phyloP scores from a whole-genome alignment of 208 protist species.

The Sergeia podlipaevii region DNA sequence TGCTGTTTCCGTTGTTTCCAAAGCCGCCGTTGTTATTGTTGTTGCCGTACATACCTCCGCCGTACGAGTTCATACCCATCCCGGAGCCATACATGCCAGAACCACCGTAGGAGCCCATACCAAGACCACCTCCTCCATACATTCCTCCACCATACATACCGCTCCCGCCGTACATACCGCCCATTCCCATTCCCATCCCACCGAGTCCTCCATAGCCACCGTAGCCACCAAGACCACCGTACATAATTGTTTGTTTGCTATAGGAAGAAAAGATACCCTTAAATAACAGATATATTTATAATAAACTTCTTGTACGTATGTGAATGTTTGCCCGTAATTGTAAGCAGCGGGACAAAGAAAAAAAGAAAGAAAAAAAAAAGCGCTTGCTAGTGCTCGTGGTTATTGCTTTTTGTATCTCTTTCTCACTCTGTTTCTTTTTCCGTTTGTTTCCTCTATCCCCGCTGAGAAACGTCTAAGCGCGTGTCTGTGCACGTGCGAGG shows the following conservation, averaged over 20 bases:
- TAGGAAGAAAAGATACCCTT: constrained; percentile 2
- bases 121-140: not conserved
- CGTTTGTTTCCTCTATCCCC: too few relatives aligned
- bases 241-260: constrained; percentile 15
- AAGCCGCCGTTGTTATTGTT: constrained; percentile 12
- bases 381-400: constrained; percentile 1
- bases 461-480: not conserved
- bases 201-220: constrained; percentile 35
- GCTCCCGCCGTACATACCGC: constrained; percentile 10
- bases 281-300: too few relatives aligned
- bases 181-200: constrained; percentile 19
- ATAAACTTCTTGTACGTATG: too few relatives aligned
- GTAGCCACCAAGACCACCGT: constrained; percentile 13
- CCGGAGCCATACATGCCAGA: constrained; percentile 31
- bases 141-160: constrained; percentile 18
- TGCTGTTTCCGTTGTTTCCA: constrained; percentile 7
- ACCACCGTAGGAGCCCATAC: not conserved
- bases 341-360: constrained; percentile 2
- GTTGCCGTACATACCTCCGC: constrained; percentile 14
- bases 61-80: constrained; percentile 10
- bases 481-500: constrained; percentile 1
- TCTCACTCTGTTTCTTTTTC: too few relatives aligned
- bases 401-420: too few relatives aligned
- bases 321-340: too few relatives aligned
- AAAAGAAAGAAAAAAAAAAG: constrained; percentile 5